Conservation (phyloP, 208 protist species). For the Trypanosoma cruzi region DNA sequence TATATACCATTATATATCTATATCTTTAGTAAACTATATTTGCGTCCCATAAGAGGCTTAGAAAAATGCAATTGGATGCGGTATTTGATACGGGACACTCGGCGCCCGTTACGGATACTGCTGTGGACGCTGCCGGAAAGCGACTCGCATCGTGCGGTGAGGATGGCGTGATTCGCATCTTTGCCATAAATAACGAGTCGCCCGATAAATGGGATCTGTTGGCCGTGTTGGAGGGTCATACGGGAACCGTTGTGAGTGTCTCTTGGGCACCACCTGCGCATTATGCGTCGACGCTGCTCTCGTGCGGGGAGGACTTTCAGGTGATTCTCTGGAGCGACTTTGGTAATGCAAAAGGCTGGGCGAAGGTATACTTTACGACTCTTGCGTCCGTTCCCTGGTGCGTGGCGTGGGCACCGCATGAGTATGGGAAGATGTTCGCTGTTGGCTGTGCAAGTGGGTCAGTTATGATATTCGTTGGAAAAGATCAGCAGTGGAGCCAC, state of each 20-base stretch:
- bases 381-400: slow-evolving; percentile 52
- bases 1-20: too few relatives aligned
- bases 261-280: slow-evolving; percentile 76
- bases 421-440: slow-evolving; percentile 84
- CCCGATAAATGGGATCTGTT: slow-evolving; percentile 9
- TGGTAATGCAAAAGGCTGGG: slow-evolving; percentile 42
- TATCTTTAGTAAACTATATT: background rate
- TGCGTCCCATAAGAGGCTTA: background rate
- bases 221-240: slow-evolving; percentile 27
- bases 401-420: slow-evolving; percentile 75
- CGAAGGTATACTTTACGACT: slow-evolving; percentile 53
- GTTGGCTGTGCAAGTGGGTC: slow-evolving; percentile 71
- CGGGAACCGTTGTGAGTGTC: slow-evolving; percentile 58
- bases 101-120: slow-evolving; percentile 63
- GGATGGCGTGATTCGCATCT: slow-evolving; percentile 70
- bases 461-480: slow-evolving; percentile 64
- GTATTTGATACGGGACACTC: slow-evolving; percentile 72
- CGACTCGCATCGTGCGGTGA: slow-evolving; percentile 65
- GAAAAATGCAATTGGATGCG: slow-evolving; percentile 30
- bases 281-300: slow-evolving; percentile 59
- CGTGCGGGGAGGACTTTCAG: slow-evolving; percentile 55
- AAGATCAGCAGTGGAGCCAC: slow-evolving; percentile 63
- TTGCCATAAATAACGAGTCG: slow-evolving; percentile 21
- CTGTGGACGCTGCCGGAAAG: slow-evolving; percentile 60
- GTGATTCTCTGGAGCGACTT: slow-evolving; percentile 69